phyloP scores from a whole-genome alignment of 352 stramenopile species.

The Phytophthora nicotianae region DNA sequence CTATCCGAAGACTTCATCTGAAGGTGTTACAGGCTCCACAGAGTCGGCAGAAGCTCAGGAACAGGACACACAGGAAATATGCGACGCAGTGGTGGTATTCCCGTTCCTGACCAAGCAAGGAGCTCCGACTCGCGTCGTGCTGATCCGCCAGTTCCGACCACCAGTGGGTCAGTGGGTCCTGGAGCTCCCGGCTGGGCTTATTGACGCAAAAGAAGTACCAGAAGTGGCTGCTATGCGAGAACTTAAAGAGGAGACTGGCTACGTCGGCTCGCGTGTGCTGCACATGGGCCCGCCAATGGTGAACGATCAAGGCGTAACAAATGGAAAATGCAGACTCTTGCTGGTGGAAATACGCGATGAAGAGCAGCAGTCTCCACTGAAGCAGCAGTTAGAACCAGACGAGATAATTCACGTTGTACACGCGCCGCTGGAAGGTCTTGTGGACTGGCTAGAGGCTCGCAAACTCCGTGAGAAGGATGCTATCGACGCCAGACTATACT shows the following conservation, averaged over 20 bases:
- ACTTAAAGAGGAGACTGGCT: slow-evolving; percentile 92
- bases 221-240: slow-evolving; percentile 81
- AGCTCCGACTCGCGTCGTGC: slow-evolving; percentile 50
- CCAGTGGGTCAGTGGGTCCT: slow-evolving; percentile 86
- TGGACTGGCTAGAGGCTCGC: slow-evolving; percentile 59
- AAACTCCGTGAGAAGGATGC: slow-evolving; percentile 46
- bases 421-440: slow-evolving; percentile 62
- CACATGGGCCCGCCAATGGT: slow-evolving; percentile 81
- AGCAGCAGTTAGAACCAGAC: slow-evolving; percentile 65
- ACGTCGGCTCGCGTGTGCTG: slow-evolving; percentile 63
- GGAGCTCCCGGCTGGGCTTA: slow-evolving; percentile 92
- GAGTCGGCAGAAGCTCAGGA: background rate
- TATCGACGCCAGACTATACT: slow-evolving; percentile 66
- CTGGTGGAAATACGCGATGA: slow-evolving; percentile 60
- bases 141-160: slow-evolving; percentile 93
- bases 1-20: slow-evolving; percentile 37
- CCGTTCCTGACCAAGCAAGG: slow-evolving; percentile 57
- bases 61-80: slow-evolving; percentile 34
- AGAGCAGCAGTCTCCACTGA: slow-evolving; percentile 31
- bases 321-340: slow-evolving; percentile 70
- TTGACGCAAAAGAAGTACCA: slow-evolving; percentile 83
- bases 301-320: slow-evolving; percentile 82
- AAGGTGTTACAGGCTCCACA: background rate
- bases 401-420: slow-evolving; percentile 78
- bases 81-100: slow-evolving; percentile 78